Percentiles rank a stretch among this genome's conserved stretches.
These are phyloP conservation scores for Aspergillus sp. DNA, from an alignment of 2,329 filamentous ascomycete genomes.

Conservation along the genomic window DNA sequence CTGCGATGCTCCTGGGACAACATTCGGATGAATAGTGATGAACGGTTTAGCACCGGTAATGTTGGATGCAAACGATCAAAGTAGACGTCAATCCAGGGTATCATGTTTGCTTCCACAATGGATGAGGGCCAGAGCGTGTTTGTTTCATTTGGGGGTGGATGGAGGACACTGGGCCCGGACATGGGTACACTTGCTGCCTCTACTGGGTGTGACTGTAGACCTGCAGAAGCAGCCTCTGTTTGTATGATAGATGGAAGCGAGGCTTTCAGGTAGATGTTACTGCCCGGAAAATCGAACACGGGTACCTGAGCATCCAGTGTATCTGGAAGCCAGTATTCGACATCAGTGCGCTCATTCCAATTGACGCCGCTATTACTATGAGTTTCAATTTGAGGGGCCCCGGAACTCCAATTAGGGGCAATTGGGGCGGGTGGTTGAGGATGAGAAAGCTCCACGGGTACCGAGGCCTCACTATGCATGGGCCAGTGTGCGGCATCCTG, in stretches of 20 bases:
- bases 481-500: conserved; percentile 27
- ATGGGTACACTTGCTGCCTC: conserved; percentile 23
- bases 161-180: conserved; percentile 22
- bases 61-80: conserved; percentile 49
- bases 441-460: conserved; percentile 27
- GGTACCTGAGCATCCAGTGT: conserved; percentile 37
- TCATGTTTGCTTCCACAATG: conserved; percentile 46
- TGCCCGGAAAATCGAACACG: conserved; percentile 37
- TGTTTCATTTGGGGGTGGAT: conserved; percentile 23
- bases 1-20: conserved; percentile 46
- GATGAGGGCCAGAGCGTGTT: conserved; percentile 41
- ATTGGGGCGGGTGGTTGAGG: conserved; percentile 22
- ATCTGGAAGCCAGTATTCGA: conserved; percentile 41
- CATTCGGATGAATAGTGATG: conserved; percentile 46
- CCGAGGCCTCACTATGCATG: conserved; percentile 21
- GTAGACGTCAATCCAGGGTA: conserved; percentile 47
- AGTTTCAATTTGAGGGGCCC: conserved; percentile 25
- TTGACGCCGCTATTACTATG: conserved; percentile 22
- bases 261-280: conserved; percentile 38
- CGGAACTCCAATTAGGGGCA: conserved; percentile 26
- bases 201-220: conserved; percentile 23
- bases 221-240: conserved; percentile 22
- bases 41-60: conserved; percentile 44
- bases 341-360: conserved; percentile 34
- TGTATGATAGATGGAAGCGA: conserved; percentile 39